These are phyloP conservation scores for Arachis stenosperma DNA, from an alignment of 306 rosid species.

Conservation along the genomic window DNA sequence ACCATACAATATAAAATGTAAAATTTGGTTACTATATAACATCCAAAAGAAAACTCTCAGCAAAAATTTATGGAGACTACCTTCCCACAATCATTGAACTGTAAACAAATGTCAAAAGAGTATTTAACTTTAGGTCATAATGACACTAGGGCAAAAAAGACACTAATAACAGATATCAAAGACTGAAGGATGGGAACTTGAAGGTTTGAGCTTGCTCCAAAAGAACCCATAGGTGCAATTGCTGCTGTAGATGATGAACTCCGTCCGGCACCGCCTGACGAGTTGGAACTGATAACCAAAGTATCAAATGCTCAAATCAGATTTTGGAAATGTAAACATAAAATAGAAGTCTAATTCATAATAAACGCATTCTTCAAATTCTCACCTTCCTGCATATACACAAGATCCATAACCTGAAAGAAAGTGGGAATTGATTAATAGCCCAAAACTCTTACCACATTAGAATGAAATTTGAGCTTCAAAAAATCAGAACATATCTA, in stretches of 20 bases:
- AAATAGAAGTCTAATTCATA: slow-evolving; percentile 8
- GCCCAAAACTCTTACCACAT: slow-evolving; percentile 1
- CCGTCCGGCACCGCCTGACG: slow-evolving; percentile 43
- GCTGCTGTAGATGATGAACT: slow-evolving; percentile 54
- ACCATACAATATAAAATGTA: slow-evolving; percentile 6
- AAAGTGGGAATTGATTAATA: background rate
- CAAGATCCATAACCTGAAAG: slow-evolving; percentile 89
- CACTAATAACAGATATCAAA: slow-evolving; percentile 41
- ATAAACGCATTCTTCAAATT: slow-evolving; percentile 9
- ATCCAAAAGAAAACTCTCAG: background rate
- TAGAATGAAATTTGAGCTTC: background rate
- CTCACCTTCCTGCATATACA: slow-evolving; percentile 81
- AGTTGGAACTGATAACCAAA: slow-evolving; percentile 60
- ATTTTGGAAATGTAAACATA: background rate
- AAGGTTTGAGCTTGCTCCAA: slow-evolving; percentile 54
- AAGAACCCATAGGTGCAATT: slow-evolving; percentile 49
- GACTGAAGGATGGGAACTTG: slow-evolving; percentile 49
- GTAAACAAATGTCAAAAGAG: background rate
- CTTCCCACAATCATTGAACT: slow-evolving; percentile 27
- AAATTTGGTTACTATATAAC: background rate
- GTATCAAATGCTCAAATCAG: slow-evolving; percentile 27
- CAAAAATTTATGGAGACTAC: slow-evolving; percentile 29
- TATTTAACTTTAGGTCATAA: slow-evolving; percentile 43
- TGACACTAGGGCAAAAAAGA: slow-evolving; percentile 42
- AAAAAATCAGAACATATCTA: background rate